These are phyloP conservation scores for Hyaloscypha hepaticicola DNA, from an alignment of 495 filamentous ascomycete genomes.

Conservation along the genomic window DNA sequence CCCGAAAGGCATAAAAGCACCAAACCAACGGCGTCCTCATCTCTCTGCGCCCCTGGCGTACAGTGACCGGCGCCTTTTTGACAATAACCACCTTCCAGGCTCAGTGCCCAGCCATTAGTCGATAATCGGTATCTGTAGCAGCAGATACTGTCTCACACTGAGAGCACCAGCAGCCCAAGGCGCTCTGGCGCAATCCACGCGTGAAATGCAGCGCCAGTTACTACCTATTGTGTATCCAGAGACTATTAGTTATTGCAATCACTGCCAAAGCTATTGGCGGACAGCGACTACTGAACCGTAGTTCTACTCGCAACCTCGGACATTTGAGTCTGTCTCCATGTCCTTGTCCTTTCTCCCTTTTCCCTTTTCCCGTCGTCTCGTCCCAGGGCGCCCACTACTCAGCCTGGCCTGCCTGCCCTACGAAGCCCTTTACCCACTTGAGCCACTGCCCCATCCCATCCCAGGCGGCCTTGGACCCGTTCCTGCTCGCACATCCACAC, in stretches of 20 bases:
- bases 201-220: too few species aligned
- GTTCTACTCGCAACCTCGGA: neutral
- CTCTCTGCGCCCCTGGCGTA: slow-evolving; percentile 1
- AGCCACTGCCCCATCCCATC: neutral
- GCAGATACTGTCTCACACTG: neutral
- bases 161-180: neutral
- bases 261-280: too few species aligned
- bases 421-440: neutral
- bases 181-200: neutral
- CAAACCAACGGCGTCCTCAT: neutral
- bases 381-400: neutral
- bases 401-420: slow-evolving; percentile 4
- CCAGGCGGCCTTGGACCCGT: too few species aligned
- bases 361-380: neutral
- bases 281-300: neutral
- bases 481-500: neutral
- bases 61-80: neutral
- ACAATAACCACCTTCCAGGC: neutral
- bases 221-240: neutral
- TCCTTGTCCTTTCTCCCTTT: neutral
- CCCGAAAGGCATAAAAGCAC: neutral
- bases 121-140: too few species aligned
- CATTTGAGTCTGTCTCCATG: neutral
- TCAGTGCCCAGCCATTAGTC: neutral
- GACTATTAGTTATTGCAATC: neutral